Evolutionary conservation across 441 rosid genomes (phyloP).

Genomic region (Erodium texanum): DNA sequence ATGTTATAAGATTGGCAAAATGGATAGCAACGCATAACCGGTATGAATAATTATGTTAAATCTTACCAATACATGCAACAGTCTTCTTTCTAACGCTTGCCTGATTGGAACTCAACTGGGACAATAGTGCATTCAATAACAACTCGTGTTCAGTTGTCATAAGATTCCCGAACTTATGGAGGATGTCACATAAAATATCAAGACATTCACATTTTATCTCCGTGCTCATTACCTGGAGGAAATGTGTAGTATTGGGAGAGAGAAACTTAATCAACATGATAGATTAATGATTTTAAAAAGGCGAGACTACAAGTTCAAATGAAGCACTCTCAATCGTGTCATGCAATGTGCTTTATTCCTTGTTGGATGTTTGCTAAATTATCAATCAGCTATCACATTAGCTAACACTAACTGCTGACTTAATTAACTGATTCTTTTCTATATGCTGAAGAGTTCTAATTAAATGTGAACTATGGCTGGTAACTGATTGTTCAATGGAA

Average conservation of each 20-base stretch:
- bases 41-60: slow-evolving; percentile 5
- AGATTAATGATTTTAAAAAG: background rate
- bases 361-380: background rate
- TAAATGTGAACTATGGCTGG: background rate
- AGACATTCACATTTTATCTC: slow-evolving; percentile 96
- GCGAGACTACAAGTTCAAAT: background rate
- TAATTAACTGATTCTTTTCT: background rate
- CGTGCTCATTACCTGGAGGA: slow-evolving; percentile 67
- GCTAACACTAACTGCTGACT: background rate
- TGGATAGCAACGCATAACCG: background rate
- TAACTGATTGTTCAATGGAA: background rate
- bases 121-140: slow-evolving; percentile 62
- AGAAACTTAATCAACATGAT: background rate
- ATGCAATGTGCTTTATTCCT: slow-evolving; percentile 4
- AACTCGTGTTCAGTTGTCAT: slow-evolving; percentile 68
- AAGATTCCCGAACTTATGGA: slow-evolving; percentile 85
- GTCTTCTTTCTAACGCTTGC: slow-evolving; percentile 91
- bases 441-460: background rate
- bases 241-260: background rate
- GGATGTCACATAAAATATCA: slow-evolving; percentile 88
- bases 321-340: background rate
- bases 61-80: slow-evolving; percentile 84
- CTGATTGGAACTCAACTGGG: slow-evolving; percentile 78
- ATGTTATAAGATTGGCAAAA: background rate
- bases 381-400: background rate